Percentiles rank a stretch among this genome's conserved stretches.
These are phyloP conservation scores for Hamamelis virginiana DNA, from an alignment of 164 flowering plant genomes.

Conservation along the genomic window DNA sequence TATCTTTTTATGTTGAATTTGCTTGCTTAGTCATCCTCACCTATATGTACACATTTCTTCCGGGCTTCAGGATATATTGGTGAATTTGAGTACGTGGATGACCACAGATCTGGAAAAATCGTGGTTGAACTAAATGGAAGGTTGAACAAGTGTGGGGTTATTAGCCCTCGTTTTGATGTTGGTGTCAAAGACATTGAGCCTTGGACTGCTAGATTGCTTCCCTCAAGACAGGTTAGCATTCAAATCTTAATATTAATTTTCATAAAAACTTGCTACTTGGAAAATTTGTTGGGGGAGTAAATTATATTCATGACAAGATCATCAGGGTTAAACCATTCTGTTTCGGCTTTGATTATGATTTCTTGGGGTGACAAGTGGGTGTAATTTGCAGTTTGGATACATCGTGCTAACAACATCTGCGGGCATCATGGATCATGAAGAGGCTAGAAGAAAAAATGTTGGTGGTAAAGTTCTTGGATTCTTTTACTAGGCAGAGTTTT, in stretches of 20 bases:
- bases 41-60: not conserved
- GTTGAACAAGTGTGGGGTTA: slow-evolving; percentile 35
- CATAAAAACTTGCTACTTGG: not conserved
- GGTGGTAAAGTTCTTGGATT: slow-evolving; percentile 36
- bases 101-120: slow-evolving; percentile 32
- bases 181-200: slow-evolving; percentile 32
- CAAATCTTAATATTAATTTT: not conserved
- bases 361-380: not conserved
- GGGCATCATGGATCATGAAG: slow-evolving; percentile 45
- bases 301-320: not conserved
- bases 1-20: not conserved
- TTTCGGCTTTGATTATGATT: not conserved
- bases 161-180: slow-evolving; percentile 38
- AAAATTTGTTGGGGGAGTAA: not conserved
- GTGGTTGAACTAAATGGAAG: slow-evolving; percentile 33
- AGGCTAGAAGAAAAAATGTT: slow-evolving; percentile 40
- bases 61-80: slow-evolving; percentile 28
- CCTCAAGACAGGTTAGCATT: slow-evolving; percentile 33
- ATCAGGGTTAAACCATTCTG: not conserved
- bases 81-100: slow-evolving; percentile 37
- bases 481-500: slow-evolving; percentile 16
- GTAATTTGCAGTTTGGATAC: slow-evolving; percentile 33
- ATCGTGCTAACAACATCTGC: slow-evolving; percentile 39
- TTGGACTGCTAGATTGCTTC: slow-evolving; percentile 37
- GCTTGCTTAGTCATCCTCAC: not conserved